A percentile compares a stretch with the other conserved stretches of the same genome.
Evolutionary conservation across 441 rosid species (phyloP).

Genomic region (Aquilaria agallochum): DNA sequence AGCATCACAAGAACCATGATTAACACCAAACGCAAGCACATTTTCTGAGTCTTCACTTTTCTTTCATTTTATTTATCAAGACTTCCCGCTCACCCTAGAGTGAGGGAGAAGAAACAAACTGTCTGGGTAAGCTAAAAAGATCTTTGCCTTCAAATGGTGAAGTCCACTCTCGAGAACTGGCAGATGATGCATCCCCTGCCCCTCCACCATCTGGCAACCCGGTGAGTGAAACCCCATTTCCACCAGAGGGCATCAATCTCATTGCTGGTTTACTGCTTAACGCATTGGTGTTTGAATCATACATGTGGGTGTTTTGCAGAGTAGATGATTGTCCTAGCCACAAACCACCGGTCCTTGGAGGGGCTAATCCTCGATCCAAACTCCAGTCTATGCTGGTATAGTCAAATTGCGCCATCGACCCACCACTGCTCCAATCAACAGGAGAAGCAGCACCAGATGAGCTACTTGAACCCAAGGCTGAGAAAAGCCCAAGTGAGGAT

Average conservation of each 20-base stretch:
- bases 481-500: conserved; percentile 79
- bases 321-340: conserved; percentile 40
- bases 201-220: conserved; percentile 40
- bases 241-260: conserved; percentile 21
- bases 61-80: conserved; percentile 26
- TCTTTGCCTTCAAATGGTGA: conserved; percentile 88
- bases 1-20: conserved; percentile 27
- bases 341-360: conserved; percentile 34
- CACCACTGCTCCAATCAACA: conserved; percentile 73
- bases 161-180: conserved; percentile 65
- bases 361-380: conserved; percentile 50
- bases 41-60: conserved; percentile 14
- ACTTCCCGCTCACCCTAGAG: conserved; percentile 42
- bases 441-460: conserved; percentile 70
- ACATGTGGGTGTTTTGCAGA: conserved; percentile 30
- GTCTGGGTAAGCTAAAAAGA: conserved; percentile 81
- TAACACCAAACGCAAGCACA: conserved; percentile 45
- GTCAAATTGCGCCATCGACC: conserved; percentile 52
- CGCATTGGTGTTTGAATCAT: conserved; percentile 29
- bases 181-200: conserved; percentile 32
- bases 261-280: conserved; percentile 24
- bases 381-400: conserved; percentile 86
- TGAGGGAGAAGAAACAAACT: conserved; percentile 73
- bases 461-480: conserved; percentile 53
- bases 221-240: conserved; percentile 31